Base-by-base conservation (phyloP, 1,284 basidiomycete species). In the Pseudozyma tsukubaensis region DNA sequence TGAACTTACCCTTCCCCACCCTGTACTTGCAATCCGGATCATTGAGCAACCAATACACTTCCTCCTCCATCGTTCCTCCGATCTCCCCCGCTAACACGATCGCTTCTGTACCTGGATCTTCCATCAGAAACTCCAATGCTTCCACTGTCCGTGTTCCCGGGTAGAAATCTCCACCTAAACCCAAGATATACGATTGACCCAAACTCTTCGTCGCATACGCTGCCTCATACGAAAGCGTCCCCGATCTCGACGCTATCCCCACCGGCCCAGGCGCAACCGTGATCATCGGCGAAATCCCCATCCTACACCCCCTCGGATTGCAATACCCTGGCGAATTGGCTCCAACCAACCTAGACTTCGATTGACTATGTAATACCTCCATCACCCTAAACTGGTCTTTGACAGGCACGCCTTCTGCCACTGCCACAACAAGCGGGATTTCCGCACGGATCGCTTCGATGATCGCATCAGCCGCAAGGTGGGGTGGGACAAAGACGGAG, bases 221-320 rank as follows among this genome's bases (percentile, higher is more conserved):
- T 7, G 78, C 78, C 36, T 80, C 79, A 53, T 80, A 85, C 12
- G 78, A 82, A 18, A 85, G 76, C 13, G 79, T 80, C 4, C 79
- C 79, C 2, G 72, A 76, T 1, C 79, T 50, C 7, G 75, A 68
- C 1, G 70, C 76, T 34, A 80, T 80, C 18, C 77, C 76, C 4
- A 78, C 60, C 8, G 69, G 63, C 0, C 76, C 76, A 0, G 73
- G 73, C 0, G 65, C 59, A 16, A 52, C 59, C 11, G 67, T 70
- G 40, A 75, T 70, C 59, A 72, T 62, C 19, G 76, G 76, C 9
- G 70, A 43, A 21, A 78, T 78, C 0, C 76, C 76, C 67, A 78
- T 70, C 37, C 72, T 45, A 34, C 73, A 78, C 5, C 76, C 76
- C 3, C 53, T 58, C 2, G 77, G 76, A 51, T 83, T 81, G 60